Evolutionary conservation across 352 stramenopile species (phyloP).

Genomic region (Globisporangium lucens): DNA sequence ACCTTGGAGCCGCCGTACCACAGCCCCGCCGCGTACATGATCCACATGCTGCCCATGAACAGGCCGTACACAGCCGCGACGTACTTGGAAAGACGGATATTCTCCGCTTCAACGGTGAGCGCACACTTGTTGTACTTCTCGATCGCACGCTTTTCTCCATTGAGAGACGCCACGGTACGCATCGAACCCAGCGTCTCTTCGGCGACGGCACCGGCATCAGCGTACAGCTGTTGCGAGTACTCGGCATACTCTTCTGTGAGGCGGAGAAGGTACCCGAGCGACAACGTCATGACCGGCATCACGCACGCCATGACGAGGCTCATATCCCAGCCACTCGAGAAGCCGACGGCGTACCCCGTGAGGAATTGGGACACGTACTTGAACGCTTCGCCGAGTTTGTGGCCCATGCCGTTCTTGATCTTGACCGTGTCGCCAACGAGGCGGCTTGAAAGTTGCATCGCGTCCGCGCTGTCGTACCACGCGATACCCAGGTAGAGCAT

Average conservation of each 20-base stretch:
- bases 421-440: slow-evolving; percentile 49
- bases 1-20: slow-evolving; percentile 53
- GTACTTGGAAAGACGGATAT: slow-evolving; percentile 27
- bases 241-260: slow-evolving; percentile 14
- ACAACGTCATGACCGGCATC: slow-evolving; percentile 39
- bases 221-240: slow-evolving; percentile 39
- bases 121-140: slow-evolving; percentile 28
- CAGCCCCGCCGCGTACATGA: slow-evolving; percentile 42
- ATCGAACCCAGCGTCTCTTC: slow-evolving; percentile 61
- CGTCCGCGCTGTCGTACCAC: slow-evolving; percentile 47
- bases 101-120: slow-evolving; percentile 24
- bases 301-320: slow-evolving; percentile 42
- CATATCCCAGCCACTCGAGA: slow-evolving; percentile 41
- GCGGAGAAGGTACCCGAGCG: slow-evolving; percentile 32
- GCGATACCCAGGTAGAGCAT: slow-evolving; percentile 52
- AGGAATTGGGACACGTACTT: slow-evolving; percentile 37
- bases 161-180: slow-evolving; percentile 45
- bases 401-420: slow-evolving; percentile 54
- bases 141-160: slow-evolving; percentile 40
- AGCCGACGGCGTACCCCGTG: slow-evolving; percentile 40
- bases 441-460: slow-evolving; percentile 39
- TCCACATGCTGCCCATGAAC: slow-evolving; percentile 36
- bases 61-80: slow-evolving; percentile 23
- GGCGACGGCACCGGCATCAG: slow-evolving; percentile 42
- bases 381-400: slow-evolving; percentile 44